These are phyloP conservation scores for Adenanthera pavonina DNA, from an alignment of 306 rosid genomes.

Conservation along the genomic window DNA sequence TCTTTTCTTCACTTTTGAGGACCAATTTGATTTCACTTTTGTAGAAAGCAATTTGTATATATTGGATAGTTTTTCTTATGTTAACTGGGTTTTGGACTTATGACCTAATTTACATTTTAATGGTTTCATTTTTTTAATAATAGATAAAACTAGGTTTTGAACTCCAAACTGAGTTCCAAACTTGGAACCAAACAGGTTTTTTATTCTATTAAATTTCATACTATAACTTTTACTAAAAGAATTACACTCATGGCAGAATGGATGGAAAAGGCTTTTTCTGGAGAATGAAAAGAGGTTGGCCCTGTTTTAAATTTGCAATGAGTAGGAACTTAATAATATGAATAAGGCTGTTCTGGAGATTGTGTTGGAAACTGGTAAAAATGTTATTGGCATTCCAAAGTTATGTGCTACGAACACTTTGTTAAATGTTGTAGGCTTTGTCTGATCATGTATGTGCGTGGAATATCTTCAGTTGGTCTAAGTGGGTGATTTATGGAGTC, in stretches of 20 bases:
- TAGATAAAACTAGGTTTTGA: no score
- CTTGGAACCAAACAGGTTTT: no score
- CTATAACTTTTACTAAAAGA: constrained; percentile 7
- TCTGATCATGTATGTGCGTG: constrained; percentile 32
- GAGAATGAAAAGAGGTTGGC: constrained; percentile 8
- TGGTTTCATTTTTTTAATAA: no score
- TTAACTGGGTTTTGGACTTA: no score
- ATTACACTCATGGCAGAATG: not conserved
- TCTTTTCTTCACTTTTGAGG: no score
- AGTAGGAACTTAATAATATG: constrained; percentile 19
- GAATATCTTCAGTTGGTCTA: not conserved
- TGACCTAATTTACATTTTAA: no score
- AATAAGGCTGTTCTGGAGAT: constrained; percentile 19
- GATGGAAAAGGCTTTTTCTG: no score
- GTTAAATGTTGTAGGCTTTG: constrained; percentile 16
- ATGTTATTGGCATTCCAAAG: constrained; percentile 17
- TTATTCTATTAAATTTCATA: not conserved
- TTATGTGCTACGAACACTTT: not conserved
- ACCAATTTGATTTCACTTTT: no score
- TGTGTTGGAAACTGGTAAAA: constrained; percentile 13
- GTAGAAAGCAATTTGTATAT: no score
- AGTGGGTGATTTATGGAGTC: constrained; percentile 29
- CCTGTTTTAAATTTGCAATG: constrained; percentile 30
- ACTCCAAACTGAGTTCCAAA: no score
- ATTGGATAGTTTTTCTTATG: no score